A percentile compares a stretch with the other conserved stretches of the same genome.
phyloP scores from a whole-genome alignment of 2,329 filamentous ascomycete species.

The Trichoderma pleuroti region DNA sequence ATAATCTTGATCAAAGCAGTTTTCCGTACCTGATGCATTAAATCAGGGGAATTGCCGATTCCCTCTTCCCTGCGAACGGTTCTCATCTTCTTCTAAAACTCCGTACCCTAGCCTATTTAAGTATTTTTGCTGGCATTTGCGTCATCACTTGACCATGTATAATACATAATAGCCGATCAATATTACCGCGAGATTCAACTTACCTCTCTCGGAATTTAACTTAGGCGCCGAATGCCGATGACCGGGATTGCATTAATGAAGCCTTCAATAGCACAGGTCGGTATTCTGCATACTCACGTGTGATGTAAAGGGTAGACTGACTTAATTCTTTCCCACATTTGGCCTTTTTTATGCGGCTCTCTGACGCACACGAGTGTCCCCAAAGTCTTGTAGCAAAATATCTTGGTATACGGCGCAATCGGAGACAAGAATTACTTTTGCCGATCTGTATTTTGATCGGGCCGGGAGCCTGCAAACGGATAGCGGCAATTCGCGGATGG shows the following conservation, averaged over 20 bases:
- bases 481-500: neutral
- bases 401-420: neutral
- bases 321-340: neutral
- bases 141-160: neutral
- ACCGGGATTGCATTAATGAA: neutral
- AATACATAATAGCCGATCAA: neutral
- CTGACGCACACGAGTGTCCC: neutral
- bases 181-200: neutral
- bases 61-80: neutral
- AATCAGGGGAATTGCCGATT: neutral
- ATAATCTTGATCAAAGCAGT: neutral
- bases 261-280: neutral
- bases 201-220: neutral
- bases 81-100: neutral
- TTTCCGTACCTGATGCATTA: neutral
- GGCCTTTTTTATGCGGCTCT: neutral
- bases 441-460: neutral
- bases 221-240: neutral
- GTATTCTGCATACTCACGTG: neutral
- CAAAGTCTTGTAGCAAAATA: neutral
- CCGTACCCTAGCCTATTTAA: neutral
- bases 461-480: neutral
- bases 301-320: neutral
- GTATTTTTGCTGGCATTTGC: neutral
- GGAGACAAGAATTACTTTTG: neutral